Evolutionary conservation across 306 rosid species (phyloP).

Genomic region (Cicer pinnatifidum): DNA sequence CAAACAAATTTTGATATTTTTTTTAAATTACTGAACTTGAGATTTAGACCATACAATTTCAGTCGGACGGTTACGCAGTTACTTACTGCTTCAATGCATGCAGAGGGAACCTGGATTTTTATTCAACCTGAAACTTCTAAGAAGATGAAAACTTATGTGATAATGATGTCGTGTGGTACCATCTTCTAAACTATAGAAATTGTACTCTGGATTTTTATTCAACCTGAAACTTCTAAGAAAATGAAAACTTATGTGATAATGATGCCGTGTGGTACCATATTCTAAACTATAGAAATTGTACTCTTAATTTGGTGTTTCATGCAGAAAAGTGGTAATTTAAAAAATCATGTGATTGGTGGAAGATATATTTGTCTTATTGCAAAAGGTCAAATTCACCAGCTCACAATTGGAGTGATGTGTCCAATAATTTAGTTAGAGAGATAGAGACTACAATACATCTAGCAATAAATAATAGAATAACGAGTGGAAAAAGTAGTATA

Average conservation of each 20-base stretch:
- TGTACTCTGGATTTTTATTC: neutral
- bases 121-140: neutral
- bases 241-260: neutral
- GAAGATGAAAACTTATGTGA: neutral
- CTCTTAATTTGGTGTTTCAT: neutral
- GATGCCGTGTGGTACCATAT: neutral
- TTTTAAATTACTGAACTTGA: no score
- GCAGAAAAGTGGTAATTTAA: neutral
- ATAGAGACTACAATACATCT: conserved; percentile 56
- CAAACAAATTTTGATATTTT: no score
- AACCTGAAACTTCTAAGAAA: neutral
- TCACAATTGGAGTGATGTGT: conserved; percentile 52
- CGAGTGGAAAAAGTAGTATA: conserved; percentile 38
- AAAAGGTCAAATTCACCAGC: conserved; percentile 58
- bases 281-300: neutral
- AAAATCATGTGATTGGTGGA: neutral
- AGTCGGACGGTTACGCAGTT: no score
- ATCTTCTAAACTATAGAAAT: neutral
- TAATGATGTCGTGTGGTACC: neutral
- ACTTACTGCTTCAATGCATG: no score
- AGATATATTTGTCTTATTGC: neutral
- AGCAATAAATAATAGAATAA: conserved; percentile 43
- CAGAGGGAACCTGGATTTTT: neutral
- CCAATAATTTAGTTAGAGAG: conserved; percentile 49
- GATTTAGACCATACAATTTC: no score